Conservation (phyloP, 2,329 filamentous ascomycete species). For the Exophiala viscosa region DNA sequence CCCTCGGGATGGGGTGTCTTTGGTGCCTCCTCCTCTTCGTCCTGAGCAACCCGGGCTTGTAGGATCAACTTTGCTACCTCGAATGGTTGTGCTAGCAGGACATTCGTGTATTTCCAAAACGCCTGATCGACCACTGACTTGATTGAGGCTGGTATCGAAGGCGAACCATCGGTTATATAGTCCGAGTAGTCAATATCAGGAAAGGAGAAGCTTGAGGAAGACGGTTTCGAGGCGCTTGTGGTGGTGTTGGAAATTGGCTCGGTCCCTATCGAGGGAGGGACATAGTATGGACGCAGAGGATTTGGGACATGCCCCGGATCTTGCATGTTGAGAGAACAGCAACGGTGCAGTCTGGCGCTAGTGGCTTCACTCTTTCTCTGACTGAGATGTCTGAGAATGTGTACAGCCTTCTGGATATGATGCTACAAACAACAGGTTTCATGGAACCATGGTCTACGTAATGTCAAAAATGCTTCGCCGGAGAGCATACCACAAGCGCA, state of each 20-base stretch:
- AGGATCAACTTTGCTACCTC: slow-evolving; percentile 93
- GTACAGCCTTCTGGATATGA: too few relatives aligned
- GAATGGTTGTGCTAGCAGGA: slow-evolving; percentile 89
- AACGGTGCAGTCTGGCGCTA: background rate
- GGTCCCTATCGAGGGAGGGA: slow-evolving; percentile 63
- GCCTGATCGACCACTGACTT: slow-evolving; percentile 78
- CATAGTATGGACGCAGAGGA: slow-evolving; percentile 59
- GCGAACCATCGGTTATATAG: slow-evolving; percentile 73
- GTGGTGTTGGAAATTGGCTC: slow-evolving; percentile 38
- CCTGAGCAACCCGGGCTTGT: slow-evolving; percentile 61
- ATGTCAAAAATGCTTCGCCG: too few relatives aligned
- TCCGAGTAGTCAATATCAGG: slow-evolving; percentile 89
- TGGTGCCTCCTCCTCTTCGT: slow-evolving; percentile 29
- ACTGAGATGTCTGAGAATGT: too few relatives aligned
- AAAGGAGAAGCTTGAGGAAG: slow-evolving; percentile 49
- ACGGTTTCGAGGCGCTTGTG: slow-evolving; percentile 29
- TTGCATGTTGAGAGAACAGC: slow-evolving; percentile 13
- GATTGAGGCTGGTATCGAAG: slow-evolving; percentile 68
- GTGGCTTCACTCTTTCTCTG: background rate
- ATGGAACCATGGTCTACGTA: too few relatives aligned
- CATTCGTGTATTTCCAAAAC: slow-evolving; percentile 85
- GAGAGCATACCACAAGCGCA: too few relatives aligned
- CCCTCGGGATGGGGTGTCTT: slow-evolving; percentile 1
- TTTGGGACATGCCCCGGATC: slow-evolving; percentile 48
- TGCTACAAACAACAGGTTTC: too few relatives aligned